Percentiles rank a stretch among this genome's conserved stretches.
These are phyloP conservation scores for Daldinia sp. DNA, from an alignment of 2,329 filamentous ascomycete species.

Conservation along the genomic window DNA sequence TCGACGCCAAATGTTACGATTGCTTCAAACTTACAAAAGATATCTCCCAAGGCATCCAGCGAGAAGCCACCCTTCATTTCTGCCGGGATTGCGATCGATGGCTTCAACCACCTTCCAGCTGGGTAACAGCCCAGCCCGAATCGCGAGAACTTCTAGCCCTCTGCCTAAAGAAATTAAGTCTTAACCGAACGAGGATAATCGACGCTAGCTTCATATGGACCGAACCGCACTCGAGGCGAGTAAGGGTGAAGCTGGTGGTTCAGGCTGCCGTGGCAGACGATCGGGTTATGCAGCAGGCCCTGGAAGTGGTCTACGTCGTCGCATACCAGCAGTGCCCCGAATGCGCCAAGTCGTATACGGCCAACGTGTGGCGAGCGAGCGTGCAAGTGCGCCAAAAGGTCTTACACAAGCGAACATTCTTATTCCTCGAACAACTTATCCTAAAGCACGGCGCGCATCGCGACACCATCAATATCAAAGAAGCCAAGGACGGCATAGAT, in stretches of 20 bases:
- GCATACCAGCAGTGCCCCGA: constrained; percentile 94
- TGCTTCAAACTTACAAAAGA: constrained; percentile 95
- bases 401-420: constrained; percentile 82
- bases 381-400: constrained; percentile 98
- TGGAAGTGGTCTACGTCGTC: constrained; percentile 93
- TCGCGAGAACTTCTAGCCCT: constrained; percentile 92
- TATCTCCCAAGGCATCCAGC: constrained; percentile 88
- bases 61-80: constrained; percentile 88
- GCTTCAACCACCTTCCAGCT: constrained; percentile 85
- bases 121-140: constrained; percentile 85
- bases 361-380: constrained; percentile 91
- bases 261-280: constrained; percentile 73
- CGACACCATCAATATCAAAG: constrained; percentile 98
- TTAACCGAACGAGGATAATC: constrained; percentile 91
- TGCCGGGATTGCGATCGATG: constrained; percentile 96
- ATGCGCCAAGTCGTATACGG: constrained; percentile 94
- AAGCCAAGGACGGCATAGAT: constrained; percentile 93
- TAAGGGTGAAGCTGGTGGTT: constrained; percentile 95
- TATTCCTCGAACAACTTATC: constrained; percentile 88
- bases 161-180: constrained; percentile 84
- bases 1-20: constrained; percentile 92
- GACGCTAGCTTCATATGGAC: constrained; percentile 99
- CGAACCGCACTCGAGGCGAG: constrained; percentile 89
- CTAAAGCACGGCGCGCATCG: constrained; percentile 91
- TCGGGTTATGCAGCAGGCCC: constrained; percentile 84